Base-by-base conservation (phyloP, 2,329 filamentous ascomycete genomes). In the Epichloe sp. region DNA sequence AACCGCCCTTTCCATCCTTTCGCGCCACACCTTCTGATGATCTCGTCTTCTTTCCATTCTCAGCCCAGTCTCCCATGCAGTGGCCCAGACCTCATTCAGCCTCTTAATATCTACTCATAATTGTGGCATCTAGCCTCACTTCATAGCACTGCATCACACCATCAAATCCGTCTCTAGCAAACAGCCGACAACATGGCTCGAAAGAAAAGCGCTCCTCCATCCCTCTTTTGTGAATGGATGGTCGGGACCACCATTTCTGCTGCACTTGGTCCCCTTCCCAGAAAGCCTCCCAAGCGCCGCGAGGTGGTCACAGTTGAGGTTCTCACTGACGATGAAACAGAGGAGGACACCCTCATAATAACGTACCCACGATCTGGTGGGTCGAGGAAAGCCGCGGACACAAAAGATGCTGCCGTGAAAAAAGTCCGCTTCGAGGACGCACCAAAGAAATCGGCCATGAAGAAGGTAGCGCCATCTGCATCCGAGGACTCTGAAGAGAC, bases 291-390 rank as follows among this genome's bases (percentile, higher is more conserved):
- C 19, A 62, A 51, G 49, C 56, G 55, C 40, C 58, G 63, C 45
- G 63, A 64, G 17, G 60, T 71, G 11, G 58, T 73, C 52, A 67
- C 59, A 21, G 58, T 76, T 35, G 66, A 72, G 48, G 59, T 76
- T 2, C 65, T 68, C 14, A 77, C 76, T 11, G 75, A 79, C 54
- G 75, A 78, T 43, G 73, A 76, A 51, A 69, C 67, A n/a, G 69
- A 72, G 7, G 65, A 69, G 26, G 76, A 79, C 49, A 71, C 67
- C 3, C 60, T 78, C 49, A 68, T 62, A 17, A 60, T 79, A 38
- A 74, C 72, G 1, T 75, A 76, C 48, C 75, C 76, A 1, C 71
- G 74, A 49, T 62, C 64, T 4, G 58, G 64, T 15, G 53, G 52
- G 36, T 49, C 34, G 6, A 37, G 44, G 41, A 47, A 37, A 23